Conservation (phyloP, 2,329 filamentous ascomycete species). For the Apiospora phragmitis region DNA sequence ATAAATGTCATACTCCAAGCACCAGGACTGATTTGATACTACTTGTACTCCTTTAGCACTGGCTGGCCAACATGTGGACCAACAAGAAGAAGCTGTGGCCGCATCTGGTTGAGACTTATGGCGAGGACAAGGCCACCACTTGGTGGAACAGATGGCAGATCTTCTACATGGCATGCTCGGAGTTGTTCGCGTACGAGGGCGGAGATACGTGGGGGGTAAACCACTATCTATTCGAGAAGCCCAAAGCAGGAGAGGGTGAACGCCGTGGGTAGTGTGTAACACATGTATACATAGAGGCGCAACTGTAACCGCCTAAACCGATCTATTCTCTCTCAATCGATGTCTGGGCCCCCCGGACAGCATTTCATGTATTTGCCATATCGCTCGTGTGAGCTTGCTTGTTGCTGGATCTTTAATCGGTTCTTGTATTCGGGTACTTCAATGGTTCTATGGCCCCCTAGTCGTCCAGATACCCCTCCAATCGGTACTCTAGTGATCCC, state of each 20-base stretch:
- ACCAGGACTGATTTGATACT: neutral
- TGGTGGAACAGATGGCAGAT: slow-evolving; percentile 74
- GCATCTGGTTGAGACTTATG: slow-evolving; percentile 64
- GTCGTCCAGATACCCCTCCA: neutral
- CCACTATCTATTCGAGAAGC: slow-evolving; percentile 67
- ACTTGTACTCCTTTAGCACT: slow-evolving; percentile 50
- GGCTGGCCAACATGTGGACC: slow-evolving; percentile 60
- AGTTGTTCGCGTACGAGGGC: slow-evolving; percentile 65
- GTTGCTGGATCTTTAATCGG: neutral
- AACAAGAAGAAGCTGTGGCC: slow-evolving; percentile 64
- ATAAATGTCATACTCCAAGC: neutral
- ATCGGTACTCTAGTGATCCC: slow-evolving; percentile 73
- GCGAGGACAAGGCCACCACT: slow-evolving; percentile 55
- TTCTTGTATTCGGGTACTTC: neutral
- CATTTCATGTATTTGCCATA: neutral
- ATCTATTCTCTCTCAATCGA: neutral
- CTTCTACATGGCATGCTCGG: slow-evolving; percentile 71
- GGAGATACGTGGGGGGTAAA: slow-evolving; percentile 69
- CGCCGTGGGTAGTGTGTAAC: slow-evolving; percentile 7
- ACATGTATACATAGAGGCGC: slow-evolving; percentile 1
- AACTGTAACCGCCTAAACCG: neutral
- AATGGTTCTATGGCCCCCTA: neutral
- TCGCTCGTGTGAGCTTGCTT: neutral
- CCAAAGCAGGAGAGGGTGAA: slow-evolving; percentile 15
- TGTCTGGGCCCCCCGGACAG: neutral